These are phyloP conservation scores for Polyporus arcularius DNA, from an alignment of 768 basidiomycete species.

Conservation along the genomic window DNA sequence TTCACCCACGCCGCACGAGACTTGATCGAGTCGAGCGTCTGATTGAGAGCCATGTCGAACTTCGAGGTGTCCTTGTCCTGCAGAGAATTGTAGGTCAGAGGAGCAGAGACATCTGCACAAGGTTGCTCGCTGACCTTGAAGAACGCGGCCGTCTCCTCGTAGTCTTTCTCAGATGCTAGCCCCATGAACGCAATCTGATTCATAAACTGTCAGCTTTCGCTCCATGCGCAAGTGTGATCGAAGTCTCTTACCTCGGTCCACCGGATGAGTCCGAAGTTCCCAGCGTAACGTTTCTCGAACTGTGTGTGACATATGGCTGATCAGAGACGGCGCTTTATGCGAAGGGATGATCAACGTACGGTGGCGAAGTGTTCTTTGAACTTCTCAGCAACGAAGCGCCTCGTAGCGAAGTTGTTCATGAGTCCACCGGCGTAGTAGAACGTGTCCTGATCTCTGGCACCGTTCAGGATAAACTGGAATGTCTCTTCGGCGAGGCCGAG, in stretches of 20 bases:
- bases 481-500: constrained; percentile 42
- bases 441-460: constrained; percentile 33
- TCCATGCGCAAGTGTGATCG: not conserved
- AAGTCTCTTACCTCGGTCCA: constrained; percentile 10
- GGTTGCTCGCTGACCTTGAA: constrained; percentile 55
- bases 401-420: constrained; percentile 36
- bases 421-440: constrained; percentile 38
- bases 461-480: constrained; percentile 39
- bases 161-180: constrained; percentile 71
- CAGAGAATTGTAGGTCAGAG: not conserved
- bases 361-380: constrained; percentile 41
- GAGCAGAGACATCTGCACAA: constrained; percentile 3
- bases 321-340: not conserved
- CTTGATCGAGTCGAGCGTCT: constrained; percentile 68
- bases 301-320: not conserved
- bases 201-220: not conserved
- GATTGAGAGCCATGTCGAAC: constrained; percentile 62
- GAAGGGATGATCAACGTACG: not conserved
- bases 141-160: constrained; percentile 61
- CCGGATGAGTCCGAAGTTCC: constrained; percentile 11
- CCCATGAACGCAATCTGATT: constrained; percentile 7
- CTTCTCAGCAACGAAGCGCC: constrained; percentile 39
- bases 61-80: constrained; percentile 71
- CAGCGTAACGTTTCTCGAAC: constrained; percentile 18
- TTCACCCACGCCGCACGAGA: constrained; percentile 63